phyloP scores from a whole-genome alignment of 2,329 filamentous ascomycete genomes.

The Colletotrichum eleusines region DNA sequence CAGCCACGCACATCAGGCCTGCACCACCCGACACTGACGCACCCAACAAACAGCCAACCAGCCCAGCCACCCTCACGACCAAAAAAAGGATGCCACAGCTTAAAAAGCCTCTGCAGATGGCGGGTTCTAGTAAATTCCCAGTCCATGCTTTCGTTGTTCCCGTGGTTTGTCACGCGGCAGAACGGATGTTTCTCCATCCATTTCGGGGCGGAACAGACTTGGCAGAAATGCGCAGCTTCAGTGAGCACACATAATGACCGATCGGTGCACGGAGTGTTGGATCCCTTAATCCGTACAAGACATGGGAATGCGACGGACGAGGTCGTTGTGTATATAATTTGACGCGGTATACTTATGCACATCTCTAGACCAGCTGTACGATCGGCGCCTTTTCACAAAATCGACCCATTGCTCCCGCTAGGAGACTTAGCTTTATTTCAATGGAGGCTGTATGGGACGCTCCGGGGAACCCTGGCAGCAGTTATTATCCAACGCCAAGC shows the following conservation, averaged over 20 bases:
- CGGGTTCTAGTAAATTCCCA: not conserved
- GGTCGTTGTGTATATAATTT: not conserved
- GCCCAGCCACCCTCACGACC: too few species aligned
- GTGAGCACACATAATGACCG: not conserved
- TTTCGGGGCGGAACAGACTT: not conserved
- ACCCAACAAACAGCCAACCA: not conserved
- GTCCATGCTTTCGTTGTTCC: not conserved
- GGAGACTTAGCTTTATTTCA: too few species aligned
- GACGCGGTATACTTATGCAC: not conserved
- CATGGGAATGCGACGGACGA: too few species aligned
- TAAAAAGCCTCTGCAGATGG: not conserved
- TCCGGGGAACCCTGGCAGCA: not conserved
- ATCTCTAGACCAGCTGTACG: too few species aligned
- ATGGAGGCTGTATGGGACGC: not conserved
- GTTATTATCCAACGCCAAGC: too few species aligned
- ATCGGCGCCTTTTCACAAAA: too few species aligned
- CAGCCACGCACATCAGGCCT: slow-evolving; percentile 6
- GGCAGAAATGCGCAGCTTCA: not conserved
- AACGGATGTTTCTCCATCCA: not conserved
- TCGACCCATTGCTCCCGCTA: not conserved
- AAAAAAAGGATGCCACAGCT: too few species aligned
- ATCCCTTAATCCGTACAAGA: not conserved
- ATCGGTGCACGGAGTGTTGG: not conserved
- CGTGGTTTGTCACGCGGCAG: not conserved
- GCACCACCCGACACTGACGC: not conserved